Base-by-base conservation (phyloP, 2,329 filamentous ascomycete species). In the Aspergillus sp. region DNA sequence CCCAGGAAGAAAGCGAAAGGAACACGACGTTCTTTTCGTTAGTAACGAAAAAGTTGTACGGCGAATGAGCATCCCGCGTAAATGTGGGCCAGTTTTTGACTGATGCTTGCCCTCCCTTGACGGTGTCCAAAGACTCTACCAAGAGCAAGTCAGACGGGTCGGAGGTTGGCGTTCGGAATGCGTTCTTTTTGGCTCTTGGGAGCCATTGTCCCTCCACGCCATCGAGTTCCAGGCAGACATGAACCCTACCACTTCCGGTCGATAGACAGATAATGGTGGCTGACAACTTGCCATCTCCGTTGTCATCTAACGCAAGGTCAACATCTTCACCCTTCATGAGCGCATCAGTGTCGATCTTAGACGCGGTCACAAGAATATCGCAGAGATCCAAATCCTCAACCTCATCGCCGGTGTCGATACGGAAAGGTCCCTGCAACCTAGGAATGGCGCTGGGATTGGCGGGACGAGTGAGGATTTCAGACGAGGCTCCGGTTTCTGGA, bases 171-270 rank as follows among this genome's bases (percentile, higher is more conserved):
- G 75, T 73, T 26, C 69, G 73, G 65, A 80, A 80, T 1, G 73
- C 68, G 54, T 75, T 76, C 53, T 72, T 76, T 54, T 68, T 75
- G 18, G 72, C 71, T 55, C 75, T 78, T 1, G 86, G 85, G 7
- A 88, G 78, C 86, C 86, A 89, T 66, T 85, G 83, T 7, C 84
- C 86, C 64, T 87, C 81, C 2, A 89, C 80, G 0, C 85, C 86
- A 54, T 87, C 83, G 32, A 87, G 70, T 64, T 88, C 84, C 29
- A 89, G 77, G 61, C 83, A 87, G 32, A 87, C 71, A 63, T 87
- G 83, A 7, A 88, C 77, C 56, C 83, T 78, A 49, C 82, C 82
- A 22, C 78, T 80, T 36, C 78, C 80, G 3, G 84, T 87, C 16
- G 84, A 78, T 10, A 89, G 70, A 67, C 84, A 87, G 6, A 89